Conservation (phyloP, 768 basidiomycete species). For the Russula earlei region DNA sequence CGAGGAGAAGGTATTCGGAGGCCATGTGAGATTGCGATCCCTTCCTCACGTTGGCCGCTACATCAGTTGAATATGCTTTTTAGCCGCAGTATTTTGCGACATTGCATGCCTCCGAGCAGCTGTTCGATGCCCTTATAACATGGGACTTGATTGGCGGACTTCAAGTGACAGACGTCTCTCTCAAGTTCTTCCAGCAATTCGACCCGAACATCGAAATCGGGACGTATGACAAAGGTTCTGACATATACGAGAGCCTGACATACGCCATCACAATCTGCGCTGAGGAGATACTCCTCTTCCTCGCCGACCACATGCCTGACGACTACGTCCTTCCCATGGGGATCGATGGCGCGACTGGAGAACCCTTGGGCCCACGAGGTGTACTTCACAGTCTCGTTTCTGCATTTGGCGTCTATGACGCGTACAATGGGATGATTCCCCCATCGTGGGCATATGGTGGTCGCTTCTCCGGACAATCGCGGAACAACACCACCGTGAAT, state of each 20-base stretch:
- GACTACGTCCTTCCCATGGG: slow-evolving; percentile 2
- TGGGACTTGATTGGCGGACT: slow-evolving; percentile 5
- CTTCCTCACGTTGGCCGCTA: not conserved
- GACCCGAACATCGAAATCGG: not conserved
- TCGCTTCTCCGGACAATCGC: no score
- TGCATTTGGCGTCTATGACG: no score
- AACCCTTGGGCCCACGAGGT: not conserved
- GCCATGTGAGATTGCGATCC: not conserved
- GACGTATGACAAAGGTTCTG: not conserved
- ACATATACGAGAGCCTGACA: not conserved
- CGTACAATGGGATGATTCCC: no score
- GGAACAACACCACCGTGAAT: no score
- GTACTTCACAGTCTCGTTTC: no score
- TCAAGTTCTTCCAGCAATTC: slow-evolving; percentile 6
- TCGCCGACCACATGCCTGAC: not conserved
- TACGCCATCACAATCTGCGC: not conserved
- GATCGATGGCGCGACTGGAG: not conserved
- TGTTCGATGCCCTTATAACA: not conserved
- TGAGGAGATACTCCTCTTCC: not conserved
- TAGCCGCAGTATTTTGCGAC: slow-evolving; percentile 10
- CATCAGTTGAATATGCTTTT: not conserved
- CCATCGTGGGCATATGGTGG: no score
- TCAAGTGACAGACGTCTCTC: slow-evolving; percentile 2
- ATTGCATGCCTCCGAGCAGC: not conserved
- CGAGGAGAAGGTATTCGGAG: slow-evolving; percentile 5